Percentiles rank a stretch among this genome's conserved stretches.
phyloP scores from a whole-genome alignment of 805 yeast genomes.

The Metschnikowia sp. region DNA sequence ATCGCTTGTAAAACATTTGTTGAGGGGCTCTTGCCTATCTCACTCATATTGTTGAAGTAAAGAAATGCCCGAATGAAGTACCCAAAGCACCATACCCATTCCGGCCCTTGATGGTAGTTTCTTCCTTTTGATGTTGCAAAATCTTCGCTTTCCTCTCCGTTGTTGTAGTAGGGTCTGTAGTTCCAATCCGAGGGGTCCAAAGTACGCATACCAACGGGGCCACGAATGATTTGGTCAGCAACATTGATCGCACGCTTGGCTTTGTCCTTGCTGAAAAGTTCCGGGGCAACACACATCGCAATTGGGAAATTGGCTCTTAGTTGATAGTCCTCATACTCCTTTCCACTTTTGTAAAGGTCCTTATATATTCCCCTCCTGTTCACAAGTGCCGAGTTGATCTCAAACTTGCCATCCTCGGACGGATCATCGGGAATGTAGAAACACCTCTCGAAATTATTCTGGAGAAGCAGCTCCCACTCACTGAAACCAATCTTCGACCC shows the following conservation, averaged over 20 bases:
- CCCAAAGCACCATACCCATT: slow-evolving; percentile 94
- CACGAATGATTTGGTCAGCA: slow-evolving; percentile 75
- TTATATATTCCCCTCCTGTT: slow-evolving; percentile 94
- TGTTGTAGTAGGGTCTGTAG: slow-evolving; percentile 85
- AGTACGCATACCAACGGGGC: slow-evolving; percentile 89
- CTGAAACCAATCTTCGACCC: slow-evolving; percentile 55
- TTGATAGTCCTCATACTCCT: slow-evolving; percentile 91
- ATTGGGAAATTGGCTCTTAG: slow-evolving; percentile 88
- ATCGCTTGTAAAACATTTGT: slow-evolving; percentile 55
- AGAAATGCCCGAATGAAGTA: slow-evolving; percentile 79
- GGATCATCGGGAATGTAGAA: slow-evolving; percentile 73
- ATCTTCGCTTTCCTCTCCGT: slow-evolving; percentile 75
- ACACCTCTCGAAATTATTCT: slow-evolving; percentile 71
- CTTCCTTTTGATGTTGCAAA: slow-evolving; percentile 94
- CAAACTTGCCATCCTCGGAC: slow-evolving; percentile 56
- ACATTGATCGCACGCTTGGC: slow-evolving; percentile 63
- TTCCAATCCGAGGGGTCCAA: slow-evolving; percentile 90
- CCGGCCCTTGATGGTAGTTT: slow-evolving; percentile 98
- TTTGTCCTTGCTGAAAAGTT: slow-evolving; percentile 60
- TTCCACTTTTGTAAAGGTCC: slow-evolving; percentile 77
- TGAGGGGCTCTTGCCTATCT: slow-evolving; percentile 42
- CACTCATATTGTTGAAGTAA: slow-evolving; percentile 44
- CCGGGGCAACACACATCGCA: slow-evolving; percentile 95
- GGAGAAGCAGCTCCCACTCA: slow-evolving; percentile 72
- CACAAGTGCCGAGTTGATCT: slow-evolving; percentile 60